Conservation (phyloP, 345 rosid genomes). For the Melaleuca alternifolia region DNA sequence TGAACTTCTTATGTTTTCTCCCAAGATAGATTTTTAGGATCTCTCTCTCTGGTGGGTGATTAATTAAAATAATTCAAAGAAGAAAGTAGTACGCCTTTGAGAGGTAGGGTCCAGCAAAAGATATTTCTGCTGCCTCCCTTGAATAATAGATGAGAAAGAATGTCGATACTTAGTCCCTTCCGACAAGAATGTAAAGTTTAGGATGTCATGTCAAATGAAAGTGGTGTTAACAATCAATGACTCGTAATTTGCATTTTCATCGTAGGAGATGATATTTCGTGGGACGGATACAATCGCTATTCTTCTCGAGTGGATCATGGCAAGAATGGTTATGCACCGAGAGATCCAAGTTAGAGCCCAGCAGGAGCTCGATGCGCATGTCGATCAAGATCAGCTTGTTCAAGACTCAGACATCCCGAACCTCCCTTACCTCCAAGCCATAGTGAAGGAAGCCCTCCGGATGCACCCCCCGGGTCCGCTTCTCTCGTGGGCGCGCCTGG, state of each 20-base stretch:
- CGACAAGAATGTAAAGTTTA: neutral
- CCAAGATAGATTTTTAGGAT: too few species aligned
- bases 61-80: neutral
- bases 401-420: constrained; percentile 41
- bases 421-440: constrained; percentile 47
- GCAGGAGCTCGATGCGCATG: constrained; percentile 27
- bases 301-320: constrained; percentile 70
- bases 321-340: constrained; percentile 50
- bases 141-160: neutral
- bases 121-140: neutral
- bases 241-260: neutral
- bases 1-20: neutral
- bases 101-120: neutral
- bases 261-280: constrained; percentile 58
- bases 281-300: constrained; percentile 60
- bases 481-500: constrained; percentile 74
- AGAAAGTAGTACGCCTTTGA: neutral
- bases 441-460: constrained; percentile 51
- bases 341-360: constrained; percentile 42
- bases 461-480: constrained; percentile 72
- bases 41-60: neutral
- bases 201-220: neutral
- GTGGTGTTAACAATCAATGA: neutral
- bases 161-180: neutral
- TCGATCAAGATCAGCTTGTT: constrained; percentile 13